phyloP scores from a whole-genome alignment of 169 alveolate genomes.

The Sarcocystis neurona region DNA sequence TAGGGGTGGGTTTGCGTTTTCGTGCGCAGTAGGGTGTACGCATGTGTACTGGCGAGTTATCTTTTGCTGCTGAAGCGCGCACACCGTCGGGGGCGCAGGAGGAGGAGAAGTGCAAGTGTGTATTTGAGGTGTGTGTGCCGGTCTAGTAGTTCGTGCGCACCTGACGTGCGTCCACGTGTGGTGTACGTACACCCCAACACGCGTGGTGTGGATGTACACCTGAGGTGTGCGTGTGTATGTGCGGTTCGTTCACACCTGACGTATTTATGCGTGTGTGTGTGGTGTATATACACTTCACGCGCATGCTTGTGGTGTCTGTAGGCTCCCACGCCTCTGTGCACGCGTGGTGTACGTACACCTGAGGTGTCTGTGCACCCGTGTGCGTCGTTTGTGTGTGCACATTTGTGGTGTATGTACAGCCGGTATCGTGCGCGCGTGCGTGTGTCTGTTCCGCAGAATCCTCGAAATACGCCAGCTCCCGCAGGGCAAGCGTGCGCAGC shows the following conservation, averaged over 20 bases:
- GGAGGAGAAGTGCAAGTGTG: not conserved
- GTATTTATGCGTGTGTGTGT: not conserved
- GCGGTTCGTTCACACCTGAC: not conserved
- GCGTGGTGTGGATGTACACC: not conserved
- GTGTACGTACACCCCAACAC: not conserved
- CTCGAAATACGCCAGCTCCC: slow-evolving; percentile 6
- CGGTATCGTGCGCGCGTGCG: no score
- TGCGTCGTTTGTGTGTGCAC: no score
- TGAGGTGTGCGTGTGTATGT: no score
- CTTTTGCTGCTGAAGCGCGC: not conserved
- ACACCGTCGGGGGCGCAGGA: not conserved
- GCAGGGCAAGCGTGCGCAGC: not conserved
- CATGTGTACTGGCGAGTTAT: not conserved
- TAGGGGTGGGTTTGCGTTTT: not conserved
- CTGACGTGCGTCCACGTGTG: not conserved
- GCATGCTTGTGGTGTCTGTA: no score
- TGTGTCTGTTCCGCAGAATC: not conserved
- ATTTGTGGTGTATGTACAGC: no score
- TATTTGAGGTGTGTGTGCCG: not conserved
- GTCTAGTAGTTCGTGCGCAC: not conserved
- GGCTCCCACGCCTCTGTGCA: no score
- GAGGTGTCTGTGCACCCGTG: no score
- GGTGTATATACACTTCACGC: no score
- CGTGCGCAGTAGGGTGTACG: not conserved
- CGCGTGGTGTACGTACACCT: no score